These are phyloP conservation scores for Rhizopogon roseolus DNA, from an alignment of 768 basidiomycete genomes.

Conservation along the genomic window DNA sequence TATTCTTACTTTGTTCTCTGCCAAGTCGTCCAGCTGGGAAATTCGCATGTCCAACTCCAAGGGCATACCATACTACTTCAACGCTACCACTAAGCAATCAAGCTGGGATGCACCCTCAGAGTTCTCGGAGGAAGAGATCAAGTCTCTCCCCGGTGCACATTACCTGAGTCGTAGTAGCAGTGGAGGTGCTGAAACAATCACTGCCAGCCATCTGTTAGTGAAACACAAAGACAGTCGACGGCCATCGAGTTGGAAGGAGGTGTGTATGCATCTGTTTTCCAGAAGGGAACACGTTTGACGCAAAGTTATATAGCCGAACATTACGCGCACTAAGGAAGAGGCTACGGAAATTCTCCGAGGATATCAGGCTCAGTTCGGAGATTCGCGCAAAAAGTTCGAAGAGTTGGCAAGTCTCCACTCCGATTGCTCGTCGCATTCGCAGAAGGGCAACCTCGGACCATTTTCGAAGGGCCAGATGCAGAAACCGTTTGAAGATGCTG, in stretches of 20 bases:
- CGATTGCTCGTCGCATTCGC: slow-evolving; percentile 83
- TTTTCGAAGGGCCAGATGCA: slow-evolving; percentile 93
- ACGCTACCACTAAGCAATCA: slow-evolving; percentile 62
- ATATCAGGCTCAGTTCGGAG: slow-evolving; percentile 38
- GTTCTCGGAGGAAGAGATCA: slow-evolving; percentile 57
- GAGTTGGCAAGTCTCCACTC: slow-evolving; percentile 73
- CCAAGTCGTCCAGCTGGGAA: slow-evolving; percentile 55
- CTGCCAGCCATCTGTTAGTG: slow-evolving; percentile 93
- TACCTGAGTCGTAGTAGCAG: slow-evolving; percentile 31
- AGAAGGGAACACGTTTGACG: not conserved
- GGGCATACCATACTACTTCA: slow-evolving; percentile 84
- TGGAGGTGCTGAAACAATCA: slow-evolving; percentile 49
- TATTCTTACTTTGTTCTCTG: not conserved
- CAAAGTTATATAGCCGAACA: slow-evolving; percentile 44
- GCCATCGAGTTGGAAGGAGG: slow-evolving; percentile 84
- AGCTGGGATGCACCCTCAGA: slow-evolving; percentile 73
- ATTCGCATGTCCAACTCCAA: slow-evolving; percentile 80
- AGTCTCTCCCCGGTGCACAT: slow-evolving; percentile 60
- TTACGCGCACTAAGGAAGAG: slow-evolving; percentile 85
- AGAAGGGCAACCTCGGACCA: slow-evolving; percentile 83
- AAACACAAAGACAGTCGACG: slow-evolving; percentile 83
- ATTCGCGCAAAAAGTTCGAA: slow-evolving; percentile 58
- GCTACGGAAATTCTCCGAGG: slow-evolving; percentile 74
- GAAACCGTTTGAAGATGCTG: slow-evolving; percentile 91
- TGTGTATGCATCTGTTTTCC: slow-evolving; percentile 27